phyloP scores from a whole-genome alignment of 306 rosid species.

The Inga leiocalycina region DNA sequence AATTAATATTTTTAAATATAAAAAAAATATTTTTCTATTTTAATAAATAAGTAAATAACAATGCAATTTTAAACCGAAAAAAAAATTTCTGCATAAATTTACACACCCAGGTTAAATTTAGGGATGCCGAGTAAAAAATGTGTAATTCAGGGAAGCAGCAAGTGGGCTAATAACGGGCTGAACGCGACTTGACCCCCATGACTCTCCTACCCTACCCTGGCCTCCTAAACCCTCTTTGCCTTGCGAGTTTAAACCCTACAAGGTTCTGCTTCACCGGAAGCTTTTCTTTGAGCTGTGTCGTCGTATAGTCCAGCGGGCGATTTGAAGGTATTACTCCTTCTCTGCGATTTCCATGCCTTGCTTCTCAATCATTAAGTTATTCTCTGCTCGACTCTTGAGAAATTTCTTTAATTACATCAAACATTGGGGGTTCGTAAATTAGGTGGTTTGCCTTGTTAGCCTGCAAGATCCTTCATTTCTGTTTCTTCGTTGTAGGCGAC shows the following conservation, averaged over 20 bases:
- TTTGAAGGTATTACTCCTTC: not conserved
- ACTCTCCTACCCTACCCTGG: not conserved
- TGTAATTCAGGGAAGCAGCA: not conserved
- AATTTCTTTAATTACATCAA: not conserved
- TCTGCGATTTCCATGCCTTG: not conserved
- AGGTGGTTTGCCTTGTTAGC: not conserved
- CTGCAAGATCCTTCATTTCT: not conserved
- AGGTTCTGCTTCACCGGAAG: not conserved
- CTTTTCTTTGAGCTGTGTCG: not conserved
- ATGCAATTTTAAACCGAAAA: no score
- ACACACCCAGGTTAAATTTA: no score
- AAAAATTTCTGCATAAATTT: no score
- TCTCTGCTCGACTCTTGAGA: not conserved
- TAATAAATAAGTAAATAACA: no score
- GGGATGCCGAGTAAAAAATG: no score
- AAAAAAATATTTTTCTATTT: no score
- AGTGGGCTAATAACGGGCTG: constrained; percentile 8
- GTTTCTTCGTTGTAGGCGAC: not conserved
- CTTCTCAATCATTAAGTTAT: not conserved
- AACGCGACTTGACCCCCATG: not conserved
- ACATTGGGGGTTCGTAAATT: not conserved
- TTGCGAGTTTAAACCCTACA: not conserved
- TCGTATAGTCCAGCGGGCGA: not conserved
- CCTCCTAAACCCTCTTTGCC: not conserved
- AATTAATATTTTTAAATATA: no score